Percentiles rank a stretch among this genome's conserved stretches.
Evolutionary conservation across 352 stramenopile genomes (phyloP).

Genomic region (Pythium scleroteichum): DNA sequence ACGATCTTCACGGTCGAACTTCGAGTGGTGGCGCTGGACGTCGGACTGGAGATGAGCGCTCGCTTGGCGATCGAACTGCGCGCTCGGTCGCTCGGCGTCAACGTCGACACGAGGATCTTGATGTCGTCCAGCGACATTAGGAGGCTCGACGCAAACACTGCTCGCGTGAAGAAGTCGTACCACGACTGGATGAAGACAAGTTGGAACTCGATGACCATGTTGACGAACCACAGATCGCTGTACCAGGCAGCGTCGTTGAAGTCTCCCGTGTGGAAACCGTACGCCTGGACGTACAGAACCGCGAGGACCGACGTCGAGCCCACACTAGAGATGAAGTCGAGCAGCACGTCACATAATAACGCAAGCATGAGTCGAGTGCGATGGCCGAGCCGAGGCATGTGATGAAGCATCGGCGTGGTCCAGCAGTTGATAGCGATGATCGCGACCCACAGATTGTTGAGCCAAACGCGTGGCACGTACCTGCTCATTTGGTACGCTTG

Average conservation of each 20-base stretch:
- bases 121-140: constrained; percentile 25
- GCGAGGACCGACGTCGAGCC: constrained; percentile 31
- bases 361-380: constrained; percentile 33
- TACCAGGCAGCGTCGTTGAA: constrained; percentile 24
- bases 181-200: constrained; percentile 25
- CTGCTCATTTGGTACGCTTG: constrained; percentile 29
- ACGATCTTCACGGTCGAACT: background rate
- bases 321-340: constrained; percentile 44
- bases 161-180: constrained; percentile 12
- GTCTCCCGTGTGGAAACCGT: constrained; percentile 14
- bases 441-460: constrained; percentile 30
- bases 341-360: constrained; percentile 30
- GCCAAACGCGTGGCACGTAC: constrained; percentile 23
- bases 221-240: constrained; percentile 27
- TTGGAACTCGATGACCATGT: constrained; percentile 29
- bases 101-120: constrained; percentile 26
- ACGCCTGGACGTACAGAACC: constrained; percentile 24
- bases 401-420: constrained; percentile 35
- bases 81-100: constrained; percentile 1
- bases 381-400: constrained; percentile 12
- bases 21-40: background rate
- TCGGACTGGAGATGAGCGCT: background rate
- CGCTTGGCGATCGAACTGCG: background rate
- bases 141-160: constrained; percentile 12
- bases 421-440: constrained; percentile 40